Evolutionary conservation across 768 basidiomycete species (phyloP), one percentile per base, ranked within the genome.

Genomic region (Glaciozyma martinii): DNA sequence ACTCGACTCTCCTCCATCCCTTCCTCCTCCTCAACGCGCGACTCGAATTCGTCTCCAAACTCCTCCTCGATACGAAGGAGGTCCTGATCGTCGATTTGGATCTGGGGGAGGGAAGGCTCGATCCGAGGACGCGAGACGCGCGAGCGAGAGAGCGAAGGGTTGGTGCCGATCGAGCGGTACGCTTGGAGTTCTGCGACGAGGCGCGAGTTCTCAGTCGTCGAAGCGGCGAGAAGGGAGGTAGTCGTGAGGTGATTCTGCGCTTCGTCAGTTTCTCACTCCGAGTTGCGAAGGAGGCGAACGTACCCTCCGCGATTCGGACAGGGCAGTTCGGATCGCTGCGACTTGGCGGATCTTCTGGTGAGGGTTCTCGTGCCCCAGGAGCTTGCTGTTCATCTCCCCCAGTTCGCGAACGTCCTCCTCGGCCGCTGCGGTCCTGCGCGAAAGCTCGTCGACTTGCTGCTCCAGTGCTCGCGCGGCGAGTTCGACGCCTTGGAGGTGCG

Each of bases 261-360:
- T 32, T 27, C 52, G 30, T n/a, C 13, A 1, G n/a, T 6, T 12
- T n/a, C 4, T 25, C 25, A 27, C 5, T 6, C 2, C 5, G 37
- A 43, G 16, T 30, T 15, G 10, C 55, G 25, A 25, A 13, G 25
- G 27, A 30, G 3, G 8, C n/a, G 0, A 1, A 77, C 85, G 65
- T 66, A 89, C 90, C 76, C 89, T 87, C 76, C 90, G 90, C 8
- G 82, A 80, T 61, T 89, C 85, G 3, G 88, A 83, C 56, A 93
- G 78, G 74, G 94, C 90, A 62, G 81, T 79, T 43, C 91, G 81
- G 59, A 95, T 84, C 60, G 85, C 81, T 64, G 93, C 92, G 21
- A 95, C 84, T 71, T 94, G 93, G 75, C 85, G 80, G 71, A 95
- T 90, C 65, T 85, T 83, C 76, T 94, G 91, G 2, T 84, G 84